Conservation (phyloP, 2,329 filamentous ascomycete genomes). For the Fusarium austroafricanum region DNA sequence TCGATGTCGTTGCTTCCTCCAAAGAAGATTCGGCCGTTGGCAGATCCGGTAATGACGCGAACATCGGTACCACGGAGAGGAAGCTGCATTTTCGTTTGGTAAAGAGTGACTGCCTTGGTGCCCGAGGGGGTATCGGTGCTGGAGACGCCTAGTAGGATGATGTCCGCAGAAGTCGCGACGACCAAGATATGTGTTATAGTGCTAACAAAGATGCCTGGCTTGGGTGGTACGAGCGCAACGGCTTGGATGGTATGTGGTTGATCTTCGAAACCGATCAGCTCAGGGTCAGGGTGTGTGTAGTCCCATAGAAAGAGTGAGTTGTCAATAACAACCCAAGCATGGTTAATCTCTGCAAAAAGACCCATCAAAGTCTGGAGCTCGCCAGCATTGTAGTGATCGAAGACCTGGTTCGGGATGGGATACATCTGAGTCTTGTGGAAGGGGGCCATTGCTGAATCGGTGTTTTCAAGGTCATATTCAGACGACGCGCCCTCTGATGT, state of each 20-base stretch:
- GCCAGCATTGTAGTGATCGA: conserved; percentile 90
- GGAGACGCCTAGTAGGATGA: conserved; percentile 87
- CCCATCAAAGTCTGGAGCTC: conserved; percentile 95
- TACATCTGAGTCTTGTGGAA: conserved; percentile 90
- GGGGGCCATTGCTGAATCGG: conserved; percentile 80
- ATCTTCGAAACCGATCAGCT: conserved; percentile 92
- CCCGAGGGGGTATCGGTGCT: conserved; percentile 75
- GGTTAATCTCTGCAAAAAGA: conserved; percentile 91
- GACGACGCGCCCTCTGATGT: conserved; percentile 84
- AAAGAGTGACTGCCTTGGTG: conserved; percentile 79
- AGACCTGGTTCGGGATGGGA: conserved; percentile 89
- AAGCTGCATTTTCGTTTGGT: conserved; percentile 88
- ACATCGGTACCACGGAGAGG: conserved; percentile 82
- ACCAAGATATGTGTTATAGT: conserved; percentile 90
- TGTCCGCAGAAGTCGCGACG: conserved; percentile 85
- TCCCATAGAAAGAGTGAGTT: conserved; percentile 98
- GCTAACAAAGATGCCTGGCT: conserved; percentile 86
- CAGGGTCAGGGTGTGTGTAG: conserved; percentile 91
- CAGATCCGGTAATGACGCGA: conserved; percentile 81
- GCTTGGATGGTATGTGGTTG: conserved; percentile 87
- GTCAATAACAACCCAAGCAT: conserved; percentile 96
- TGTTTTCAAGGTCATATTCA: conserved; percentile 83
- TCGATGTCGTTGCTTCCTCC: conserved; percentile 84
- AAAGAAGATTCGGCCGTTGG: conserved; percentile 93
- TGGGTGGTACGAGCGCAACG: conserved; percentile 88